Percentiles rank a stretch among this genome's conserved stretches.
Evolutionary conservation across 495 filamentous ascomycete genomes (phyloP).

Genomic region (Penicillium canescens): DNA sequence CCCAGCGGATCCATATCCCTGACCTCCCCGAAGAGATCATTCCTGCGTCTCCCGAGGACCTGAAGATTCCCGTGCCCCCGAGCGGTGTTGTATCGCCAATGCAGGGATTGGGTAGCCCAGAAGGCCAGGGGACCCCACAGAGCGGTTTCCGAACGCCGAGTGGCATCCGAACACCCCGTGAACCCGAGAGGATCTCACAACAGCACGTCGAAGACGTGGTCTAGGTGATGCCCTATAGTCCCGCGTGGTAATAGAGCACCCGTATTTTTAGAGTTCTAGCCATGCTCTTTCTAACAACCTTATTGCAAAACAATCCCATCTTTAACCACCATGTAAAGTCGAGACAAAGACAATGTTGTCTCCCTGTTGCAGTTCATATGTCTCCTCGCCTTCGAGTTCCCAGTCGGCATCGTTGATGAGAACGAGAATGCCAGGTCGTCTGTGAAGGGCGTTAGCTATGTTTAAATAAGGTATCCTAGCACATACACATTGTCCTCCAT

Average conservation of each 20-base stretch:
- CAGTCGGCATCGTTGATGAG: constrained; percentile 98
- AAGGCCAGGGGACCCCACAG: constrained; percentile 43
- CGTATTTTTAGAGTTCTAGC: background rate
- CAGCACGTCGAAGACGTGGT: constrained; percentile 53
- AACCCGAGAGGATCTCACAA: constrained; percentile 49
- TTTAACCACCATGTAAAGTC: constrained; percentile 89
- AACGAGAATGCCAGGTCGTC: constrained; percentile 94
- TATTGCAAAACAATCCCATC: background rate
- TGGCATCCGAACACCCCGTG: constrained; percentile 43
- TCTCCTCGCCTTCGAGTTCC: constrained; percentile 94
- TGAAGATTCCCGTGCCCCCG: constrained; percentile 76
- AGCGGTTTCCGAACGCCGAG: constrained; percentile 35
- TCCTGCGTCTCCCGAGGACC: constrained; percentile 77
- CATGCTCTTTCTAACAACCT: background rate
- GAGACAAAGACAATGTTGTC: constrained; percentile 97
- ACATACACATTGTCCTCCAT: constrained; percentile 84
- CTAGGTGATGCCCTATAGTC: constrained; percentile 13
- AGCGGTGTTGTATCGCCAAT: constrained; percentile 54
- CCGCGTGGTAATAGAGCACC: background rate
- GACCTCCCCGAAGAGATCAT: constrained; percentile 60
- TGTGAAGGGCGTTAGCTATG: constrained; percentile 33
- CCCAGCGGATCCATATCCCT: constrained; percentile 80
- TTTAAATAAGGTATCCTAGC: background rate
- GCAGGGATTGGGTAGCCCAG: constrained; percentile 48
- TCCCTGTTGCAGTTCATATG: constrained; percentile 74